These are phyloP conservation scores for Graphium sp. DNA, from an alignment of 2,329 filamentous ascomycete species.

Conservation along the genomic window DNA sequence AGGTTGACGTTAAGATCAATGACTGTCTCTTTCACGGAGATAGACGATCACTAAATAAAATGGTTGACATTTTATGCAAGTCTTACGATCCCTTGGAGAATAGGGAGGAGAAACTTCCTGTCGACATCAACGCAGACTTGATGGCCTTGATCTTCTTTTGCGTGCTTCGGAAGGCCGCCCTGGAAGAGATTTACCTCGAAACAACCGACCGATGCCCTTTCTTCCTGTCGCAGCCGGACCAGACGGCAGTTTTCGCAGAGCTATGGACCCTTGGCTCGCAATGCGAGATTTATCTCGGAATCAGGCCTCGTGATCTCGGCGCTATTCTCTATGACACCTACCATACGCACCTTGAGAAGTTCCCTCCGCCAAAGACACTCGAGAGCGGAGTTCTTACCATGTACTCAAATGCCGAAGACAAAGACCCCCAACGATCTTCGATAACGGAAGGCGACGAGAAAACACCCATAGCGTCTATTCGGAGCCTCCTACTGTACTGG, in stretches of 20 bases:
- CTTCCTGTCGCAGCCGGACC: constrained; percentile 42
- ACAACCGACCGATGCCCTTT: constrained; percentile 44
- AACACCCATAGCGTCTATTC: constrained; percentile 2
- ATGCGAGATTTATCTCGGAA: constrained; percentile 45
- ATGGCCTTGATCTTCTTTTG: constrained; percentile 40
- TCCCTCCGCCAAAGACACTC: constrained; percentile 10
- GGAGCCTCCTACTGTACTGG: no score
- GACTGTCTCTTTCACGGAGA: constrained; percentile 14
- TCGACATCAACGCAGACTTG: constrained; percentile 33
- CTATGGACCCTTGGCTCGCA: constrained; percentile 46
- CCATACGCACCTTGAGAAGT: constrained; percentile 10
- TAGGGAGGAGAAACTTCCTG: constrained; percentile 9
- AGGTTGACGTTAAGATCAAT: constrained; percentile 11
- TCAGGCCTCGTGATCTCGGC: constrained; percentile 29
- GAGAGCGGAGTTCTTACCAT: constrained; percentile 16
- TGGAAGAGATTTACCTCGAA: constrained; percentile 47
- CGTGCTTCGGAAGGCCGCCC: constrained; percentile 33
- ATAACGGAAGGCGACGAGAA: constrained; percentile 2
- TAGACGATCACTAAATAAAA: constrained; percentile 13
- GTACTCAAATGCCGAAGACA: constrained; percentile 13
- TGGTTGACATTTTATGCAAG: constrained; percentile 18
- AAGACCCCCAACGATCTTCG: no score
- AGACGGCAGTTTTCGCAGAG: constrained; percentile 46
- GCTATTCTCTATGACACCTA: constrained; percentile 19
- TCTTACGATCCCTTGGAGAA: constrained; percentile 12